These are phyloP conservation scores for Cutaneotrichosporon cavernicola DNA, from an alignment of 1,284 basidiomycete species.

Conservation along the genomic window DNA sequence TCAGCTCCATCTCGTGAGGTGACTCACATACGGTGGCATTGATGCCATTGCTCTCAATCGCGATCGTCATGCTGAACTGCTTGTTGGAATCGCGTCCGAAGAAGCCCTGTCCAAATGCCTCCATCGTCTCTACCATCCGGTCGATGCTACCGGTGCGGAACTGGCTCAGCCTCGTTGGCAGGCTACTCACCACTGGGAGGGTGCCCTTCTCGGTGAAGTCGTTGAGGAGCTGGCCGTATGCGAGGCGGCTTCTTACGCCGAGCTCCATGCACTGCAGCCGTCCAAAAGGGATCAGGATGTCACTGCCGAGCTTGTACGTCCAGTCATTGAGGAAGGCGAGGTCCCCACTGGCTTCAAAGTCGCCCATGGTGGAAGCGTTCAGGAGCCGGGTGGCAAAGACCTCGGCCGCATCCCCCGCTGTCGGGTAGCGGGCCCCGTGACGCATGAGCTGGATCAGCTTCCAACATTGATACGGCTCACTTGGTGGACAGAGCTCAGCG, in stretches of 20 bases:
- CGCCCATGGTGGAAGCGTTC: conserved; percentile 35
- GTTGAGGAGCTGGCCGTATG: conserved; percentile 76
- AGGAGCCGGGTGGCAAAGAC: conserved; percentile 40
- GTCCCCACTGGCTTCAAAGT: conserved; percentile 43
- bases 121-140: conserved; percentile 76
- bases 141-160: conserved; percentile 77
- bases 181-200: conserved; percentile 29
- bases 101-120: conserved; percentile 83
- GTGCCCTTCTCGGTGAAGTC: conserved; percentile 62
- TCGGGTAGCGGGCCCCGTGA: conserved; percentile 54
- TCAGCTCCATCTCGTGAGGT: conserved; percentile 30
- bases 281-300: conserved; percentile 56
- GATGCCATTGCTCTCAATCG: conserved; percentile 59
- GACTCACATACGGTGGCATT: conserved; percentile 54
- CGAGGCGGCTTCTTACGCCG: conserved; percentile 52
- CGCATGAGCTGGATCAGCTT: conserved; percentile 62
- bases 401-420: conserved; percentile 36
- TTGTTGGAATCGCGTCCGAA: conserved; percentile 77
- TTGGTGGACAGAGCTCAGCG: conserved; percentile 66
- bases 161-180: conserved; percentile 50
- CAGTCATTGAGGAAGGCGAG: conserved; percentile 55
- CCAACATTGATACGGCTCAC: neutral
- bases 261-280: conserved; percentile 51
- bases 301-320: conserved; percentile 54
- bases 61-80: conserved; percentile 65